These are phyloP conservation scores for Dentipellis sp. DNA, from an alignment of 768 basidiomycete genomes.

Conservation along the genomic window DNA sequence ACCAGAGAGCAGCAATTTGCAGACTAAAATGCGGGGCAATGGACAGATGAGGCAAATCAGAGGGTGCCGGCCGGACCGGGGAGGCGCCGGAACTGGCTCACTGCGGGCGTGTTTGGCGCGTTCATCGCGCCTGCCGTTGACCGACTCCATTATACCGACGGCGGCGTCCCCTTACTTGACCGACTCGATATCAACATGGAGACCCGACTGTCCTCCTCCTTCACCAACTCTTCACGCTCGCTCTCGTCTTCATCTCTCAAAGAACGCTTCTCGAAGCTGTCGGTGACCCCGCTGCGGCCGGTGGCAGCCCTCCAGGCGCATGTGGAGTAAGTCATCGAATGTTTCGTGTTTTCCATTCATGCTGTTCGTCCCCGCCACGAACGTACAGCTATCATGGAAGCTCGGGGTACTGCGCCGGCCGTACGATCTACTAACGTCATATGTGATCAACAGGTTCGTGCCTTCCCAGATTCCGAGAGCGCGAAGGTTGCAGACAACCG, in stretches of 20 bases:
- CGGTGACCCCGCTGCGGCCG: constrained; percentile 48
- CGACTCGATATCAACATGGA: constrained; percentile 23
- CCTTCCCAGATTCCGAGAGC: constrained; percentile 81
- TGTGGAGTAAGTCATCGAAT: constrained; percentile 48
- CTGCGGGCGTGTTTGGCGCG: not conserved
- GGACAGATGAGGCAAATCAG: too few relatives aligned
- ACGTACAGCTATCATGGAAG: not conserved
- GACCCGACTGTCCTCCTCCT: constrained; percentile 15
- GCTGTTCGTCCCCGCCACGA: not conserved
- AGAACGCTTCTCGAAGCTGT: constrained; percentile 41
- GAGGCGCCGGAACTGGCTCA: not conserved
- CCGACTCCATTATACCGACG: not conserved
- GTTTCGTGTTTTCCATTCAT: constrained; percentile 3
- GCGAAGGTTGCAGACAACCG: constrained; percentile 81
- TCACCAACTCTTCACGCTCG: constrained; percentile 34
- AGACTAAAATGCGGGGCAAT: too few relatives aligned
- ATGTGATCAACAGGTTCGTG: constrained; percentile 49
- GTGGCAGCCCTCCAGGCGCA: constrained; percentile 62
- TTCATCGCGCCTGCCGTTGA: not conserved
- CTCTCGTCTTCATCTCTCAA: constrained; percentile 56
- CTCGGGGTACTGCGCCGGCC: not conserved
- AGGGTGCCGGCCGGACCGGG: not conserved
- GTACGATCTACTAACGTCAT: not conserved
- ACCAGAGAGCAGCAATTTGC: too few relatives aligned
- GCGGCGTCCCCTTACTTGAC: not conserved